Conservation (phyloP, 2,329 filamentous ascomycete genomes). For the Alternaria hordeiaustralica region DNA sequence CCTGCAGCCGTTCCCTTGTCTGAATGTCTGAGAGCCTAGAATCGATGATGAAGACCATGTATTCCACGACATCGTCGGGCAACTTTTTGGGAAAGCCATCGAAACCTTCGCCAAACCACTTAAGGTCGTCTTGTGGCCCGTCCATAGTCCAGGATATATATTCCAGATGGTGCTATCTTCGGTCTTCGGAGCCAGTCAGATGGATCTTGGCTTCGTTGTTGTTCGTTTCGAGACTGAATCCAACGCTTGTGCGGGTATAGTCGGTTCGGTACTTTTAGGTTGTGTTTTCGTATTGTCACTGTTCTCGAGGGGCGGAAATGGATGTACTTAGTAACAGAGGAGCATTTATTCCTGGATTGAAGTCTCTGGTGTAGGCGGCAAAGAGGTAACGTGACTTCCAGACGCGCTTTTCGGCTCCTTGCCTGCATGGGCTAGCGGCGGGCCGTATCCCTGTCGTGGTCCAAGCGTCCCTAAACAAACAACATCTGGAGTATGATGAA, state of each 20-base stretch:
- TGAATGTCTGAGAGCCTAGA: conserved; percentile 60
- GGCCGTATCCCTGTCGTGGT: conserved; percentile 12
- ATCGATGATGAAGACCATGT: conserved; percentile 77
- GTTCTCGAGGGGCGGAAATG: neutral
- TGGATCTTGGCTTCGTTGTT: neutral
- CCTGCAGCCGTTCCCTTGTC: conserved; percentile 70
- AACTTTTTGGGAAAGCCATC: conserved; percentile 70
- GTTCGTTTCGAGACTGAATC: neutral
- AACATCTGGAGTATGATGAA: conserved; percentile 25
- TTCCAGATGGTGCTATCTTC: neutral
- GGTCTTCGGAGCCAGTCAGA: neutral
- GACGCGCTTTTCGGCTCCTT: conserved; percentile 20
- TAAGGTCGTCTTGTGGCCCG: conserved; percentile 60
- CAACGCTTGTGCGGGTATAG: neutral
- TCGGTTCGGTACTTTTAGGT: neutral
- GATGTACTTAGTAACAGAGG: neutral
- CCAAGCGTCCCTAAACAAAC: conserved; percentile 24
- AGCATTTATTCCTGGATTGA: neutral
- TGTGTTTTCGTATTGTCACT: neutral
- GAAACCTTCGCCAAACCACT: conserved; percentile 71
- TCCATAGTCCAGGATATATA: conserved; percentile 34
- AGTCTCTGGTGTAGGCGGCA: conserved; percentile 18
- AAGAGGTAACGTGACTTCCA: conserved; percentile 30
- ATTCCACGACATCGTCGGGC: conserved; percentile 86
- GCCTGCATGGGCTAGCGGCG: conserved; percentile 16